Evolutionary conservation across 306 rosid genomes (phyloP).

Genomic region (Benincasa hispida): DNA sequence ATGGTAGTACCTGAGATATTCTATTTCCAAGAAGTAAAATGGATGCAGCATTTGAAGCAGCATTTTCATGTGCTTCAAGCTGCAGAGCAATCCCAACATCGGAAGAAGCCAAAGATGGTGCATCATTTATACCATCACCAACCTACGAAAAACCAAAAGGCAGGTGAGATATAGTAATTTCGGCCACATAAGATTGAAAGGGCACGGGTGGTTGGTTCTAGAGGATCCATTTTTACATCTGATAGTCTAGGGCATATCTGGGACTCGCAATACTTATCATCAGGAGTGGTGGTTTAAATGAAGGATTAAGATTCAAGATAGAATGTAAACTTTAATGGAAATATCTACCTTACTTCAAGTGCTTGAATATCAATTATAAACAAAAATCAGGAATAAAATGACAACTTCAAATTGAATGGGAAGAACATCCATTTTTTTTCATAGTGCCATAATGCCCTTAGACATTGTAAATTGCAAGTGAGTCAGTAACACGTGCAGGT

Average conservation of each 20-base stretch:
- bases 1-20: constrained; percentile 53
- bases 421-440: neutral
- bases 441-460: neutral
- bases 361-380: neutral
- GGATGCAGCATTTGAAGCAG: constrained; percentile 97
- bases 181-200: neutral
- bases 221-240: constrained; percentile 3
- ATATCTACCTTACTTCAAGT: neutral
- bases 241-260: neutral
- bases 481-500: constrained; percentile 6
- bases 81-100: constrained; percentile 94
- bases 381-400: neutral
- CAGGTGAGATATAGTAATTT: neutral
- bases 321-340: neutral
- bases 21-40: constrained; percentile 87
- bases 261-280: neutral
- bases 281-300: neutral
- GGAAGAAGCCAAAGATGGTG: constrained; percentile 90
- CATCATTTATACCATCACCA: constrained; percentile 97
- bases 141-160: constrained; percentile 37
- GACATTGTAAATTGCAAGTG: neutral
- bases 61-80: constrained; percentile 81
- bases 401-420: neutral
- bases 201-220: neutral
- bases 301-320: neutral